These are phyloP conservation scores for Oryza punctata DNA, from an alignment of 176 grass and related monocot genomes.

Conservation along the genomic window DNA sequence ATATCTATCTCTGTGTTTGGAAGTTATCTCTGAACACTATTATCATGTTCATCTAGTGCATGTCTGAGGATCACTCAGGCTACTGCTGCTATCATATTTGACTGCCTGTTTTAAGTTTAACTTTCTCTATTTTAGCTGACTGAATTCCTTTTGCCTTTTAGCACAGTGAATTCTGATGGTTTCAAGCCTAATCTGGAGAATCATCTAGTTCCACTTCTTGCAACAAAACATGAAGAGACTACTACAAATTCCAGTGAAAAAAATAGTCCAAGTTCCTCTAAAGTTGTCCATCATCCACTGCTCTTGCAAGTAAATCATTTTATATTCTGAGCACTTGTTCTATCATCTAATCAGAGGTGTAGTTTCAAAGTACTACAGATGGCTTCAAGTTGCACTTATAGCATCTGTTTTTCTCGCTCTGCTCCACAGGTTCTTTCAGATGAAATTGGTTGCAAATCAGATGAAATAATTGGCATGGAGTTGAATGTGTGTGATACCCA, in stretches of 20 bases:
- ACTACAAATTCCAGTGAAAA: conserved; percentile 61
- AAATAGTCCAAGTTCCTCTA: conserved; percentile 54
- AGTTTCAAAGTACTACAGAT: conserved; percentile 1
- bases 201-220: conserved; percentile 84
- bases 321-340: not conserved
- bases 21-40: not conserved
- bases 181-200: conserved; percentile 97
- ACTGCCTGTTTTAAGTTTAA: not conserved
- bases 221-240: conserved; percentile 76
- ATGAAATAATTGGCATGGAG: conserved; percentile 89
- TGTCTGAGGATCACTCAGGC: not conserved
- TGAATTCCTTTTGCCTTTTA: conserved; percentile 53
- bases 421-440: conserved; percentile 66
- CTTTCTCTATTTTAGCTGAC: conserved; percentile 34
- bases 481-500: conserved; percentile 96
- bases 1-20: not conserved
- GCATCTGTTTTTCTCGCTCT: not conserved
- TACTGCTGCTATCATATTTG: not conserved
- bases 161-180: conserved; percentile 95
- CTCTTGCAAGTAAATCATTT: conserved; percentile 69
- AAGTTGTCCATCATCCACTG: conserved; percentile 70
- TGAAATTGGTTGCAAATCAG: conserved; percentile 70
- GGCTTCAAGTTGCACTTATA: conserved; percentile 1
- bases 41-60: not conserved
- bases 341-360: not conserved